Conservation (phyloP, 1,284 basidiomycete species). For the Ceratobasidium sp. region DNA sequence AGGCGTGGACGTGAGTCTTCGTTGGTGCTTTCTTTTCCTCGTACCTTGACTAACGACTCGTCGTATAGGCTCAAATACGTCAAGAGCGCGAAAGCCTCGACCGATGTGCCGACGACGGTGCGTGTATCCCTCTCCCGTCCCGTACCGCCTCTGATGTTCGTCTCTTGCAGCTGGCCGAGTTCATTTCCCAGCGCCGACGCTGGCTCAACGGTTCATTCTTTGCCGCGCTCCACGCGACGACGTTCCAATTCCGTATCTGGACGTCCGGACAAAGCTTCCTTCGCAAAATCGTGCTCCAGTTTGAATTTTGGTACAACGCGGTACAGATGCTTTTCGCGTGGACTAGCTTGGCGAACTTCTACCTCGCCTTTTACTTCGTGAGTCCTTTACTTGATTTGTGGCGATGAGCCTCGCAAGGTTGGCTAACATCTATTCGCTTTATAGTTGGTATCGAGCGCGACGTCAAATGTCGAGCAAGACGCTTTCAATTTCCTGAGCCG, state of each 20-base stretch:
- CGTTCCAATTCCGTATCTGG: conserved; percentile 89
- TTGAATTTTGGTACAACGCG: conserved; percentile 87
- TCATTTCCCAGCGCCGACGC: conserved; percentile 90
- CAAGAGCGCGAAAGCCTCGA: conserved; percentile 89
- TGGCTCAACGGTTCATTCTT: conserved; percentile 93
- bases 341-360: conserved; percentile 86
- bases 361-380: conserved; percentile 86
- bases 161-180: conserved; percentile 73
- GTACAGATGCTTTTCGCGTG: conserved; percentile 77
- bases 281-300: conserved; percentile 82
- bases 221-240: conserved; percentile 86
- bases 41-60: too few species aligned
- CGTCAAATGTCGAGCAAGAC: conserved; percentile 66
- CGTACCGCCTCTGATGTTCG: conserved; percentile 22
- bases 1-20: conserved; percentile 78
- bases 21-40: conserved; percentile 18
- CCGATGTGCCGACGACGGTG: conserved; percentile 86
- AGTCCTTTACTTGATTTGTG: conserved; percentile 53
- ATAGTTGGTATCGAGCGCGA: conserved; percentile 83
- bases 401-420: conserved; percentile 55
- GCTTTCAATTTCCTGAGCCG: conserved; percentile 82
- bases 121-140: not conserved
- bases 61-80: conserved; percentile 81
- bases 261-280: conserved; percentile 91
- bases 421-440: conserved; percentile 35